Conservation (phyloP, 2,329 filamentous ascomycete genomes). For the Ophiostoma australiae region DNA sequence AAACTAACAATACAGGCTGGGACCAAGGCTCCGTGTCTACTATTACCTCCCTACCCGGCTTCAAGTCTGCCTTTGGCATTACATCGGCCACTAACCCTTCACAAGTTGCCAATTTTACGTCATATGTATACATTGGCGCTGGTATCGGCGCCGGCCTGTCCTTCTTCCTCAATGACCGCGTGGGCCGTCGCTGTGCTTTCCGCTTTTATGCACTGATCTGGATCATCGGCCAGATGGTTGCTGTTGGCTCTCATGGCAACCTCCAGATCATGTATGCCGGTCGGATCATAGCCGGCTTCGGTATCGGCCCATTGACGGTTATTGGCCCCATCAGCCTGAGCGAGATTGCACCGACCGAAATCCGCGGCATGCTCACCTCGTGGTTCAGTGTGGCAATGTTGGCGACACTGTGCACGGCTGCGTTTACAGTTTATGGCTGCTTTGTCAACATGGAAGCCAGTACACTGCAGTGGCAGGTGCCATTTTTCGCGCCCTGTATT, state of each 20-base stretch:
- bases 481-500: slow-evolving; percentile 33
- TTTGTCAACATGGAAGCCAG: slow-evolving; percentile 32
- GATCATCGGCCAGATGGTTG: slow-evolving; percentile 41
- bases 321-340: slow-evolving; percentile 44
- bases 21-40: slow-evolving; percentile 26
- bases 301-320: slow-evolving; percentile 40
- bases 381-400: slow-evolving; percentile 40
- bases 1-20: slow-evolving; percentile 17
- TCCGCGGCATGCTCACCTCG: slow-evolving; percentile 41
- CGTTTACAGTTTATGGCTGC: slow-evolving; percentile 37
- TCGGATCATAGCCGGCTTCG: slow-evolving; percentile 35
- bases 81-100: slow-evolving; percentile 25
- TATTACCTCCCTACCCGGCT: slow-evolving; percentile 25
- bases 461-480: slow-evolving; percentile 32
- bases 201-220: slow-evolving; percentile 41
- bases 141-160: slow-evolving; percentile 19
- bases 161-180: slow-evolving; percentile 37
- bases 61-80: slow-evolving; percentile 23
- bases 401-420: slow-evolving; percentile 33
- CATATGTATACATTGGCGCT: slow-evolving; percentile 23
- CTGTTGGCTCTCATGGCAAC: slow-evolving; percentile 30
- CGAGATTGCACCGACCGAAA: slow-evolving; percentile 45
- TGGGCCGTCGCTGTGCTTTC: slow-evolving; percentile 40
- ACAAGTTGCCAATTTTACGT: slow-evolving; percentile 24
- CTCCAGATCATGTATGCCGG: slow-evolving; percentile 36